Evolutionary conservation across 2,329 filamentous ascomycete species (phyloP).

Genomic region (Teratosphaeria destructans): DNA sequence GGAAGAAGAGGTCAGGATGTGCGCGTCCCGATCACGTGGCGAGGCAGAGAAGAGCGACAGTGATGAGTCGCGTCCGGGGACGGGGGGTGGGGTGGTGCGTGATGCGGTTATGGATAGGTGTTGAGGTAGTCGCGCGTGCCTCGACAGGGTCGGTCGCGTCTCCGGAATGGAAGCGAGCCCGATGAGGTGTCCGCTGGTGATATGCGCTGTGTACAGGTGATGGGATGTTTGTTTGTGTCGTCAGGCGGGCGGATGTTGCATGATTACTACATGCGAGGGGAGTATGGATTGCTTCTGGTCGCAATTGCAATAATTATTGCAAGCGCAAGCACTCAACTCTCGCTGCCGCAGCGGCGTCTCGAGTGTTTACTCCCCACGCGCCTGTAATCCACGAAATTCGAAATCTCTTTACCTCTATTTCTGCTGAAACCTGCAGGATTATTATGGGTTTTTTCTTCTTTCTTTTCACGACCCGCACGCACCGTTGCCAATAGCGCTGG

Average conservation of each 20-base stretch:
- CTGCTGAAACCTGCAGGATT: background rate
- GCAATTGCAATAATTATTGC: background rate
- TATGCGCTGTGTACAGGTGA: background rate
- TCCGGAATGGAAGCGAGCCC: background rate
- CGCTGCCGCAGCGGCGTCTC: background rate
- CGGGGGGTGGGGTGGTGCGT: no score
- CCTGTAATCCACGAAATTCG: background rate
- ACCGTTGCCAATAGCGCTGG: background rate
- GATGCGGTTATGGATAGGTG: background rate
- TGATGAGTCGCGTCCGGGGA: background rate
- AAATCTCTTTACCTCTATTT: background rate
- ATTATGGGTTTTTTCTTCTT: background rate
- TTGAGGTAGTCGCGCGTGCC: background rate
- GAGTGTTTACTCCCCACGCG: background rate
- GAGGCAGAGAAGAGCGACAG: background rate
- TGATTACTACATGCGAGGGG: no score
- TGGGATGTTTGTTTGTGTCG: background rate
- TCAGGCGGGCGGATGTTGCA: background rate
- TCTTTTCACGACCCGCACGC: background rate
- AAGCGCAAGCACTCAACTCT: background rate
- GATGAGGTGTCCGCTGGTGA: background rate
- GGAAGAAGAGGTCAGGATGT: background rate
- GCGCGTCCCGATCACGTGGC: background rate
- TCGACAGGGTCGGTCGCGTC: background rate
- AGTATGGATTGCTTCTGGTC: background rate